phyloP scores from a whole-genome alignment of 1,284 basidiomycete genomes.

The Limonomyces culmigenus region DNA sequence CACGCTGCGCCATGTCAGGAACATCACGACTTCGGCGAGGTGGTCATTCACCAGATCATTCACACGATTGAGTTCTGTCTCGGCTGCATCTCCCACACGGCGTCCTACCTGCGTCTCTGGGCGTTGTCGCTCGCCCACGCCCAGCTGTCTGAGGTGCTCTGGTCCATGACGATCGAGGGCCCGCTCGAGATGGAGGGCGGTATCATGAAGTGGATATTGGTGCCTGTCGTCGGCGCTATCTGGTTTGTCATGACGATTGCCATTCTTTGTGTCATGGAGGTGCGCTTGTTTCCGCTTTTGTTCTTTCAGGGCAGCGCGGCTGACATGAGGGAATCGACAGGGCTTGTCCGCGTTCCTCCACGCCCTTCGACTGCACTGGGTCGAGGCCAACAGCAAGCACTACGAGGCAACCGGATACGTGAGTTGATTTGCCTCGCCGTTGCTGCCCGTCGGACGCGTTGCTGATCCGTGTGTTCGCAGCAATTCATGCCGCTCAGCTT shows the following conservation, averaged over 20 bases:
- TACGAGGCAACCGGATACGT: constrained; percentile 84
- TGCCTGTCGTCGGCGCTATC: constrained; percentile 51
- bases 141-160: constrained; percentile 91
- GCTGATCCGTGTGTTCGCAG: constrained; percentile 20
- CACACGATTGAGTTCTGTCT: constrained; percentile 99
- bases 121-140: constrained; percentile 96
- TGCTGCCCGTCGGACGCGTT: constrained; percentile 4
- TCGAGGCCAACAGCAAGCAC: constrained; percentile 94
- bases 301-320: too few species aligned
- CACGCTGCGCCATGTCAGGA: constrained; percentile 39
- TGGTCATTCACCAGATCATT: constrained; percentile 93
- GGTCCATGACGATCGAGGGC: constrained; percentile 65
- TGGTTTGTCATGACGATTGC: constrained; percentile 75
- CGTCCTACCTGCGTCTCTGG: constrained; percentile 97
- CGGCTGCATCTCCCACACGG: constrained; percentile 97
- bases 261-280: constrained; percentile 88
- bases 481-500: constrained; percentile 53
- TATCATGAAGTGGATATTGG: constrained; percentile 37
- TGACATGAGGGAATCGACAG: too few species aligned
- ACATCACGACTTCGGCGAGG: constrained; percentile 82
- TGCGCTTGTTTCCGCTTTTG: constrained; percentile 20
- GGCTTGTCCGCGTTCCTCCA: constrained; percentile 92
- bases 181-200: constrained; percentile 35
- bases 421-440: constrained; percentile 20
- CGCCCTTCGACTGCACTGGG: constrained; percentile 94